Evolutionary conservation across 2,329 filamentous ascomycete genomes (phyloP).

Genomic region (Penicillium paneum): DNA sequence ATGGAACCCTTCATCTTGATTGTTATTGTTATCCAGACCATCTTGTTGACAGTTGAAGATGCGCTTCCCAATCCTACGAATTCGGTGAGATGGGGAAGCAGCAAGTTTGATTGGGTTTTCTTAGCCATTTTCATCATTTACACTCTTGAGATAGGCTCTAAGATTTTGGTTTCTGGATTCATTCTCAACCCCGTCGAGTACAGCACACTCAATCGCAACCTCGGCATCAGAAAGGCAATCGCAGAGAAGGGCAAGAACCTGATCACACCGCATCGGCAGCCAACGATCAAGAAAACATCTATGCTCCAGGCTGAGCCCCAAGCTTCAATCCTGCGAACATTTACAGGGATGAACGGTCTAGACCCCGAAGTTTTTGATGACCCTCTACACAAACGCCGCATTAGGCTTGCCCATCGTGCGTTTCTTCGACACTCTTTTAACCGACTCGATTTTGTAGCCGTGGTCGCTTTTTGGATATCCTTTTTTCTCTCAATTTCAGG

Average conservation of each 20-base stretch:
- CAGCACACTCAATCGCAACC: conserved; percentile 78
- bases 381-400: conserved; percentile 72
- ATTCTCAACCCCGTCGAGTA: conserved; percentile 88
- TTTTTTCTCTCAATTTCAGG: conserved; percentile 70
- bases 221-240: conserved; percentile 70
- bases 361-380: conserved; percentile 57
- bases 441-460: conserved; percentile 87
- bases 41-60: conserved; percentile 84
- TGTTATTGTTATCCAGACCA: conserved; percentile 81
- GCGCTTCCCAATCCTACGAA: conserved; percentile 64
- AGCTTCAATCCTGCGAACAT: conserved; percentile 67
- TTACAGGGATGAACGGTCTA: conserved; percentile 69
- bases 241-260: conserved; percentile 72
- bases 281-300: conserved; percentile 57
- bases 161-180: conserved; percentile 89
- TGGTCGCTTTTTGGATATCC: conserved; percentile 92
- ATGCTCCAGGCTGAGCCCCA: conserved; percentile 37
- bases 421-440: conserved; percentile 96
- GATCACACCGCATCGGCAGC: conserved; percentile 76
- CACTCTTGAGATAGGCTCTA: conserved; percentile 76
- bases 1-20: conserved; percentile 83
- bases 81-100: conserved; percentile 61
- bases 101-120: conserved; percentile 71
- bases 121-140: conserved; percentile 84
- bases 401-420: conserved; percentile 82